phyloP scores from a whole-genome alignment of 495 filamentous ascomycete species.

The Hypoxylon subgilvum region DNA sequence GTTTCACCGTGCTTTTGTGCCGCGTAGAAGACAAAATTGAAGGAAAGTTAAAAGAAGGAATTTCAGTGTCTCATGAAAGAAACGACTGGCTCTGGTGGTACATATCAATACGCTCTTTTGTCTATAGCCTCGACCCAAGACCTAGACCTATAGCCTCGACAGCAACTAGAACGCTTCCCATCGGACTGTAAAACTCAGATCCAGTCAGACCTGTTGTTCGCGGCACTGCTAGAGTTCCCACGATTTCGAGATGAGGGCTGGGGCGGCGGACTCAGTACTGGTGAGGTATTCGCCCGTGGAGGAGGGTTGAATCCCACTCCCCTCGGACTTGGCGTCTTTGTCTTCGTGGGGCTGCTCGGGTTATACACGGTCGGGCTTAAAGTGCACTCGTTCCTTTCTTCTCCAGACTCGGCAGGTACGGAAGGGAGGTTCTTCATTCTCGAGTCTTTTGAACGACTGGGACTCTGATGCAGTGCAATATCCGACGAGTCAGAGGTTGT shows the following conservation, averaged over 20 bases:
- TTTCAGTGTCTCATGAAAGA: conserved; percentile 13
- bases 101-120: conserved; percentile 19
- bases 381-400: conserved; percentile 32
- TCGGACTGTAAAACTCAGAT: conserved; percentile 21
- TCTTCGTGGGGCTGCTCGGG: conserved; percentile 48
- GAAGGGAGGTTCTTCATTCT: conserved; percentile 49
- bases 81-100: conserved; percentile 24
- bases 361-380: conserved; percentile 52
- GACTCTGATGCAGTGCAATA: conserved; percentile 13
- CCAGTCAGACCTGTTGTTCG: conserved; percentile 33
- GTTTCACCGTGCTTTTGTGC: conserved; percentile 15
- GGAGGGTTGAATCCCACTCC: conserved; percentile 51
- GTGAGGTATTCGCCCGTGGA: conserved; percentile 33
- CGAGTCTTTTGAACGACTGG: conserved; percentile 31
- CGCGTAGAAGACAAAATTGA: conserved; percentile 14
- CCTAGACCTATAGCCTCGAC: too few relatives aligned
- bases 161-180: conserved; percentile 7
- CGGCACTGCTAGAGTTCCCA: conserved; percentile 26
- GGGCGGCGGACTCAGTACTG: conserved; percentile 15
- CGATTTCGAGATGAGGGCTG: conserved; percentile 13
- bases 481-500: conserved; percentile 10
- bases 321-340: conserved; percentile 51
- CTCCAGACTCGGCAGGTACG: conserved; percentile 30
- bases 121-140: conserved; percentile 31
- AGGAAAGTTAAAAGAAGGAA: conserved; percentile 29